Conservation (phyloP, 1,284 basidiomycete species). For the Papiliotrema laurentii region DNA sequence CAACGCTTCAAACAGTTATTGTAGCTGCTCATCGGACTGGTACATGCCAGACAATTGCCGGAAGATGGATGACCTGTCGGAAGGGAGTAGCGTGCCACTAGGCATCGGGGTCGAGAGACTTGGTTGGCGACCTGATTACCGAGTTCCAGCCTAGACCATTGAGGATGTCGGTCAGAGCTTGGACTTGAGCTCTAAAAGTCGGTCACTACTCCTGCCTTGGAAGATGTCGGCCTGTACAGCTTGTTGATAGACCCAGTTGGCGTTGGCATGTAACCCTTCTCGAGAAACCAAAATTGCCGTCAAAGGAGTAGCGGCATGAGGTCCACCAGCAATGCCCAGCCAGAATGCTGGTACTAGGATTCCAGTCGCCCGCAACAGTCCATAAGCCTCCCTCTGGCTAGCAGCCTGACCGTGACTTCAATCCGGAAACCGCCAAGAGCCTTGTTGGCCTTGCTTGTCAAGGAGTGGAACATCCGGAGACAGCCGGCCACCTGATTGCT, state of each 20-base stretch:
- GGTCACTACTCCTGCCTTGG: not conserved
- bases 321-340: conserved; percentile 1
- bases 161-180: conserved; percentile 9
- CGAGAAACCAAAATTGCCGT: conserved; percentile 2
- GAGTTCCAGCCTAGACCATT: conserved; percentile 12
- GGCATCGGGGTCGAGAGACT: no score
- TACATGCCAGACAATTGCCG: no score
- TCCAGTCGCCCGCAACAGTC: not conserved
- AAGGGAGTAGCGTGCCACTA: no score
- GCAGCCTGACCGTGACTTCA: conserved; percentile 8
- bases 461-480: conserved; percentile 5
- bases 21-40: no score
- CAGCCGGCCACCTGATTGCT: not conserved
- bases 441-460: not conserved
- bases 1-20: no score
- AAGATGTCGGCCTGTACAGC: conserved; percentile 4
- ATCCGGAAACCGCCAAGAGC: conserved; percentile 9
- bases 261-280: conserved; percentile 8
- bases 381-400: not conserved
- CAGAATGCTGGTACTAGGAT: conserved; percentile 6
- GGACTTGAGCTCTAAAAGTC: conserved; percentile 3
- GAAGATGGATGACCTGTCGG: no score
- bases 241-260: conserved; percentile 11
- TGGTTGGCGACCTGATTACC: no score
- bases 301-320: not conserved